Conservation (phyloP, 2,329 filamentous ascomycete species). For the Colletotrichum lini region DNA sequence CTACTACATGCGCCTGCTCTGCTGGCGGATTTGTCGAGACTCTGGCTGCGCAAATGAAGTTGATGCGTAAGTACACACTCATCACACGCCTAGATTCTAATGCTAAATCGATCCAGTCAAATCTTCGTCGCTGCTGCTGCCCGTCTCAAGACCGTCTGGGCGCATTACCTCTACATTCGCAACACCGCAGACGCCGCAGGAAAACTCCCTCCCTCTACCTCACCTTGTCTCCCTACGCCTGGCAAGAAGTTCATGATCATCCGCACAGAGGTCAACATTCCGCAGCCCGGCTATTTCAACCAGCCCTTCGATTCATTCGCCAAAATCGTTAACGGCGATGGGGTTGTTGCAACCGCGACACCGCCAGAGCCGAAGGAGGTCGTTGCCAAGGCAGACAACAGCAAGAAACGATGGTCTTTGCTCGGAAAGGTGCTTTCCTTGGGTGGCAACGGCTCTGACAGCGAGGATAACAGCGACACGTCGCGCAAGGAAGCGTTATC, state of each 20-base stretch:
- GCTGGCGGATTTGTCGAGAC: constrained; percentile 89
- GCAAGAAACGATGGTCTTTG: constrained; percentile 74
- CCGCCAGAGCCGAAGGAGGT: constrained; percentile 39
- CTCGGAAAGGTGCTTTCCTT: constrained; percentile 73
- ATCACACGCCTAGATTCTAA: background rate
- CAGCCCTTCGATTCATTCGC: constrained; percentile 65
- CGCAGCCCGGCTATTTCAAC: constrained; percentile 62
- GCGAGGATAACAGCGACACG: constrained; percentile 64
- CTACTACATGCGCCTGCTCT: constrained; percentile 91
- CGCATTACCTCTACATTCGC: constrained; percentile 83
- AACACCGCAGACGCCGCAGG: constrained; percentile 72
- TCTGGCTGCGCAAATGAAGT: constrained; percentile 75
- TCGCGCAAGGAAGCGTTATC: constrained; percentile 66
- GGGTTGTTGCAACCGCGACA: constrained; percentile 29
- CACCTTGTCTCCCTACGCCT: constrained; percentile 87
- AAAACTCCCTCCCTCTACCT: constrained; percentile 76
- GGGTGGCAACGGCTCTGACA: constrained; percentile 51
- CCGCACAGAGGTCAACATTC: constrained; percentile 75
- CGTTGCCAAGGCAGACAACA: constrained; percentile 47
- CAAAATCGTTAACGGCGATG: constrained; percentile 37
- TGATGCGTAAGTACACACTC: constrained; percentile 74
- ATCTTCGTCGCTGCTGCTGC: constrained; percentile 79
- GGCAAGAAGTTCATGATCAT: constrained; percentile 91
- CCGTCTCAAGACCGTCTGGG: constrained; percentile 81
- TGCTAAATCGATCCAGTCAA: constrained; percentile 60